Evolutionary conservation across 1,284 basidiomycete species (phyloP), one percentile per base, ranked within the genome.

Genomic region (Polyporus tsugae): DNA sequence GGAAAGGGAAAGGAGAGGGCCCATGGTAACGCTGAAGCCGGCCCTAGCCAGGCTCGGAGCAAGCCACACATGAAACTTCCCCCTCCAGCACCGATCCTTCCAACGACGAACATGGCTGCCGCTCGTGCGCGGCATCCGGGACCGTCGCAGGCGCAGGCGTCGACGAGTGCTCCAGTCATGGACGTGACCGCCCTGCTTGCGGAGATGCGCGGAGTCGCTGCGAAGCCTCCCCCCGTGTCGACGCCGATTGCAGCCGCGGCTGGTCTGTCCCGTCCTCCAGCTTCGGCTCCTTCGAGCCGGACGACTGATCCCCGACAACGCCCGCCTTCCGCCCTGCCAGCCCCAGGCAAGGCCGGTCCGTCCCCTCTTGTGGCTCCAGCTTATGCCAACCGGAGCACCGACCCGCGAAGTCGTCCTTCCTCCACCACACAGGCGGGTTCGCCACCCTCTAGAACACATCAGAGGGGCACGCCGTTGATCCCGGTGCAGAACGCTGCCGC

Each of bases 171-270:
- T 4, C 61, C 68, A 6, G 46, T 46, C 33, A 29, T 60, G 17
- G 64, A 68, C 66, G 65, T 72, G 19, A 15, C 13, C 25, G 60
- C 60, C 19, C 44, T 72, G 9, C 42, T 72, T 7, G 71, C 68
- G 25, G 70, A 72, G 49, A 49, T 46, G 63, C 22, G 17, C 36
- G 55, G 35, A 1, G n/a, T 5, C 46, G n/a, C 46, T 4, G 19
- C 55, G 17, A 38, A 22, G 55, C 52, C 29, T 33, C 17, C 52
- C 15, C 52, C 13, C 5, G 33, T 19, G 29, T 17, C 29, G 29
- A 17, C 7, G 33, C 9, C 29, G 9, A 53, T 25, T 17, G 4
- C 13, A 49, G 46, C n/a, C n/a, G 17, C n/a, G 10, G 49, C 25
- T 25, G 53, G 53, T 57, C 29, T 17, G 17, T 36, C 29, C 7